These are phyloP conservation scores for Epicoccum sorghinum DNA, from an alignment of 2,329 filamentous ascomycete species.

Conservation along the genomic window DNA sequence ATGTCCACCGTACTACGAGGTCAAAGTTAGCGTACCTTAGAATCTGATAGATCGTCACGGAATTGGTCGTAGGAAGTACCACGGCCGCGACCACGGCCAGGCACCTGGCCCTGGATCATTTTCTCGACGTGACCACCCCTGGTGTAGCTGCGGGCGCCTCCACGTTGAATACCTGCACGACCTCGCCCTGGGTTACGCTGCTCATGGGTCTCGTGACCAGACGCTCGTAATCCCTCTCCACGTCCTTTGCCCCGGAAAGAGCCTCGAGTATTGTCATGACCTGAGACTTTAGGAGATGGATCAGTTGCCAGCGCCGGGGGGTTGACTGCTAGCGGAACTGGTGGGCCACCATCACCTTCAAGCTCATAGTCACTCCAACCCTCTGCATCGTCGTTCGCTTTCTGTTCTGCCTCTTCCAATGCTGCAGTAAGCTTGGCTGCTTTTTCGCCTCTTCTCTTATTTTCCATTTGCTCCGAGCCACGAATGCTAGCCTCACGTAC, in stretches of 20 bases:
- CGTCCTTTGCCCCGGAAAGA: neutral
- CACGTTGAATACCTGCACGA: neutral
- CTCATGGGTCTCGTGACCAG: too few relatives aligned
- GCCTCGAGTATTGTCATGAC: neutral
- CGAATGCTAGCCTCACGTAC: constrained; percentile 52
- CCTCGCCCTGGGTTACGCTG: neutral
- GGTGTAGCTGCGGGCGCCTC: neutral
- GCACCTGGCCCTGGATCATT: constrained; percentile 1
- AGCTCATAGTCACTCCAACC: constrained; percentile 48
- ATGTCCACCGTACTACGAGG: neutral
- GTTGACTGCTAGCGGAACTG: constrained; percentile 24
- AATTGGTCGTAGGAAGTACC: neutral
- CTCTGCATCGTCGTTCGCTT: constrained; percentile 48
- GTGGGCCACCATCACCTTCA: constrained; percentile 45
- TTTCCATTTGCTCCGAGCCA: constrained; percentile 31
- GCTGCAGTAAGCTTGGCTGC: constrained; percentile 30
- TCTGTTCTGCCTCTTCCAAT: constrained; percentile 40
- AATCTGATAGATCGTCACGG: neutral
- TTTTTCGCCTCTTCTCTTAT: constrained; percentile 29
- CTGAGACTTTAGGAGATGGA: neutral
- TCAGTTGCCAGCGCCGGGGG: constrained; percentile 1
- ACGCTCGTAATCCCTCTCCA: too few relatives aligned
- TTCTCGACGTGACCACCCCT: neutral
- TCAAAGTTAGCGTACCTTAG: constrained; percentile 5
- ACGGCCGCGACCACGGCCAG: neutral